Conservation (phyloP, 2,329 filamentous ascomycete species). For the Ilyonectria sp. region DNA sequence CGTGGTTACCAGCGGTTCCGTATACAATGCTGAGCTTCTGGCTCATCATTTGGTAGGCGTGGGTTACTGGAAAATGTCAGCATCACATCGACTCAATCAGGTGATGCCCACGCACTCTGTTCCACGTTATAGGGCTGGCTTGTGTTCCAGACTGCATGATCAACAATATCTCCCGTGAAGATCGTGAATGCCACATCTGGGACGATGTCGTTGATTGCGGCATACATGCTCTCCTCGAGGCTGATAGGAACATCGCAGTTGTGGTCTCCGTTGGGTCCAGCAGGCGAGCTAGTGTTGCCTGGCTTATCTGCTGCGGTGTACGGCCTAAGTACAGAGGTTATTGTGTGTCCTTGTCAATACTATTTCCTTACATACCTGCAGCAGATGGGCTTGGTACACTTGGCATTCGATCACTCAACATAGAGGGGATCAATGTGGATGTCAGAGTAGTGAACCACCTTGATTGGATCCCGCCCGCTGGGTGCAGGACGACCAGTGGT, state of each 20-base stretch:
- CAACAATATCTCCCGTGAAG: slow-evolving; percentile 73
- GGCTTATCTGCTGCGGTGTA: slow-evolving; percentile 64
- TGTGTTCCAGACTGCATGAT: slow-evolving; percentile 66
- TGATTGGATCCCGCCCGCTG: slow-evolving; percentile 63
- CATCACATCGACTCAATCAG: not conserved
- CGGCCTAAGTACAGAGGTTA: slow-evolving; percentile 48
- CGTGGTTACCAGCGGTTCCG: slow-evolving; percentile 71
- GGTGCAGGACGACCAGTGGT: slow-evolving; percentile 54
- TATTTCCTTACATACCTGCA: slow-evolving; percentile 60
- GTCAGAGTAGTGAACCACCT: slow-evolving; percentile 73
- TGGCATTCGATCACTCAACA: slow-evolving; percentile 65
- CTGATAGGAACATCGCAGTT: slow-evolving; percentile 67
- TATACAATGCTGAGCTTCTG: slow-evolving; percentile 62
- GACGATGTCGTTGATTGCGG: slow-evolving; percentile 62
- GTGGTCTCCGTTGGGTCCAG: slow-evolving; percentile 67
- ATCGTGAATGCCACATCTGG: slow-evolving; percentile 67
- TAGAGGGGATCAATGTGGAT: slow-evolving; percentile 73
- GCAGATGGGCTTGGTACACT: slow-evolving; percentile 73
- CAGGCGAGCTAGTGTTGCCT: slow-evolving; percentile 64
- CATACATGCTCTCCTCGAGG: slow-evolving; percentile 70
- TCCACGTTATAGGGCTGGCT: slow-evolving; percentile 51
- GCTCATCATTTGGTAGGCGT: slow-evolving; percentile 64
- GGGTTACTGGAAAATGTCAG: slow-evolving; percentile 52
- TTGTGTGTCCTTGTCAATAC: no score
- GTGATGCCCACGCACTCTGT: slow-evolving; percentile 44